A percentile compares a stretch with the other conserved stretches of the same genome.
phyloP scores from a whole-genome alignment of 2,329 filamentous ascomycete species.

The Trichoderma guizhouense region DNA sequence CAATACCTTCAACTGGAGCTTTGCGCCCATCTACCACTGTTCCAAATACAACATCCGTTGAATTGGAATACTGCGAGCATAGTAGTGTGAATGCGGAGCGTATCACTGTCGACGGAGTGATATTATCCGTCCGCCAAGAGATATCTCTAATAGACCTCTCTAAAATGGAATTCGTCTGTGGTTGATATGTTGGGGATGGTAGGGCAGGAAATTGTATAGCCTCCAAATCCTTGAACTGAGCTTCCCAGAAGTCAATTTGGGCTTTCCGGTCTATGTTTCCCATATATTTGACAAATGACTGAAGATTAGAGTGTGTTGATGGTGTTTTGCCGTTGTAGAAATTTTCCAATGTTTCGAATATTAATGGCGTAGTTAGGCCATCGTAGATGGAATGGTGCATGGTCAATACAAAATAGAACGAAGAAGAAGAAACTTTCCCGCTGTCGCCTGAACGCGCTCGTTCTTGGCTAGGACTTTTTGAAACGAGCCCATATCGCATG shows the following conservation, averaged over 20 bases:
- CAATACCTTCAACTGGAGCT: slow-evolving; percentile 4
- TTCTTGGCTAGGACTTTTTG: neutral
- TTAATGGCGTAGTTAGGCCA: neutral
- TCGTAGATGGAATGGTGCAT: slow-evolving; percentile 15
- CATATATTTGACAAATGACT: slow-evolving; percentile 2
- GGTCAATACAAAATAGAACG: slow-evolving; percentile 5
- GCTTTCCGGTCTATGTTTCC: neutral
- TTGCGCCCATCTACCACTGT: slow-evolving; percentile 9
- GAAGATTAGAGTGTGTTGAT: neutral
- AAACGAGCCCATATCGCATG: neutral
- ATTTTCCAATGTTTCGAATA: neutral
- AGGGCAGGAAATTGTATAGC: neutral
- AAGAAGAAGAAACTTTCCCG: neutral
- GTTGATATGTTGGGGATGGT: neutral
- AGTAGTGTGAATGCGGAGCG: neutral
- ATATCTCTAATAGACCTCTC: neutral
- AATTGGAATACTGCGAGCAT: slow-evolving; percentile 2
- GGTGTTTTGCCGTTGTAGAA: neutral
- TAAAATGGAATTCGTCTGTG: neutral
- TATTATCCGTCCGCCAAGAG: neutral
- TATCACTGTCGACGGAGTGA: slow-evolving; percentile 8
- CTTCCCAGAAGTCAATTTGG: neutral
- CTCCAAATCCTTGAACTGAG: neutral
- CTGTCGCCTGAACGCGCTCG: neutral
- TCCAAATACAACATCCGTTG: slow-evolving; percentile 11